Evolutionary conservation across 345 rosid genomes (phyloP), one percentile per base, ranked within the genome.

Genomic region (Iberis pinnata): DNA sequence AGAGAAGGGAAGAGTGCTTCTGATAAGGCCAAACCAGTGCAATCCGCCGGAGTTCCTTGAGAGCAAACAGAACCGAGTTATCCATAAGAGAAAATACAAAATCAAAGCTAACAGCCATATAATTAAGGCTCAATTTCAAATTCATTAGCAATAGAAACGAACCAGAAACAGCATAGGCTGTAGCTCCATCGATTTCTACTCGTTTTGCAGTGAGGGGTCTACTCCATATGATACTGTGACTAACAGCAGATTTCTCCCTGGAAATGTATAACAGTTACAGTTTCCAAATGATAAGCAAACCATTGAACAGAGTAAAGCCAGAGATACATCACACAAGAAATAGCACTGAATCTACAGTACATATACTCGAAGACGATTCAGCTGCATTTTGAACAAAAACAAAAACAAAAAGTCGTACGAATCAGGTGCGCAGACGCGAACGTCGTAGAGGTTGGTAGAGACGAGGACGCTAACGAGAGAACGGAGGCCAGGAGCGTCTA

Each of bases 31-130:
- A 89, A 58, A 41, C 87, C 79, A 46, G 92, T 69, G 58, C 92
- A 90, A 68, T 90, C 98, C 27, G 89, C 96, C 9, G 96, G 98
- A 31, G 96, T 90, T 68, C 98, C 96, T 90, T 70, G 65, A 78
- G 22, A 49, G 35, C 13, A 61, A 18, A 66, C 35, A 54, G 6
- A 55, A 39, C 15, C 19, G 9, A 27, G 31, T 53, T 44, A 47
- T 32, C 17, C 25, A 22, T 18, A 18, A 11, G 29, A 29, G 22
- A 33, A 56, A 27, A 43, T 9, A 42, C 49, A 43, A 27, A n/a
- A 43, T 22, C 38, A 24, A 50, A 50, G 26, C 67, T n/a, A n/a
- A n/a, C n/a, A n/a, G n/a, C n/a, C 29, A 44, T 36, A 51, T 12
- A 39, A 43, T 31, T 1, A 43, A 24, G 26, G 8, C 24, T 0